These are phyloP conservation scores for Gleditsia sinensis DNA, from an alignment of 306 rosid species.

Conservation along the genomic window DNA sequence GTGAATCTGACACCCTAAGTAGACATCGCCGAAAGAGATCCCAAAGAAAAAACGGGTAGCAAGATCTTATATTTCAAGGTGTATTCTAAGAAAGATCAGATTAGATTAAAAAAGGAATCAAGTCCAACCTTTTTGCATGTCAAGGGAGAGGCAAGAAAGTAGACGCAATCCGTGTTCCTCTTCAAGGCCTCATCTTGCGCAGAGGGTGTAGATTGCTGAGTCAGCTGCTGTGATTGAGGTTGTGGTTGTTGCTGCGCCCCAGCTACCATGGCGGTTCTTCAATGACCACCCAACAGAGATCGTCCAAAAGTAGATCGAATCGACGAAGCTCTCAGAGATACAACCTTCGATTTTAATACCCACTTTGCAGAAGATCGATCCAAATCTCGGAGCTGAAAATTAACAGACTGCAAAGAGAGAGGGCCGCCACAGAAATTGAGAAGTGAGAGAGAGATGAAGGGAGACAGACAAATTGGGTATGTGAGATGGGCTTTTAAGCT, in stretches of 20 bases:
- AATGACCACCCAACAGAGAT: constrained; percentile 34
- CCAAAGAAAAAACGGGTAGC: background rate
- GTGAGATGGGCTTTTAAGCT: constrained; percentile 59
- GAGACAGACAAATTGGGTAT: constrained; percentile 29
- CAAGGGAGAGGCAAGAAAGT: constrained; percentile 97
- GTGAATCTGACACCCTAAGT: constrained; percentile 44
- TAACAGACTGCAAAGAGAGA: constrained; percentile 31
- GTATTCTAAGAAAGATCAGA: constrained; percentile 8
- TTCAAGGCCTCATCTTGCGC: constrained; percentile 86
- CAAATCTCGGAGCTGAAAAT: constrained; percentile 42
- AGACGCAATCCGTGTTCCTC: constrained; percentile 95
- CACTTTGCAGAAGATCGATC: constrained; percentile 45
- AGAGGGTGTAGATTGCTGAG: constrained; percentile 45
- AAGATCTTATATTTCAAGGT: background rate
- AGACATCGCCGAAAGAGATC: constrained; percentile 1
- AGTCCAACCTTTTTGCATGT: constrained; percentile 90
- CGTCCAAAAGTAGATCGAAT: constrained; percentile 36
- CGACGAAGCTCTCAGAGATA: background rate
- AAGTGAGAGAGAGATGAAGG: constrained; percentile 26
- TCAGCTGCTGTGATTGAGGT: constrained; percentile 32
- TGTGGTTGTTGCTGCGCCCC: constrained; percentile 55
- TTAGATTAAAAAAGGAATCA: background rate
- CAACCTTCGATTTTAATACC: background rate
- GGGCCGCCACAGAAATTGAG: constrained; percentile 75
- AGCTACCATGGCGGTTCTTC: constrained; percentile 65